Conservation (phyloP, 2,329 filamentous ascomycete genomes). For the Colletotrichum sp. region DNA sequence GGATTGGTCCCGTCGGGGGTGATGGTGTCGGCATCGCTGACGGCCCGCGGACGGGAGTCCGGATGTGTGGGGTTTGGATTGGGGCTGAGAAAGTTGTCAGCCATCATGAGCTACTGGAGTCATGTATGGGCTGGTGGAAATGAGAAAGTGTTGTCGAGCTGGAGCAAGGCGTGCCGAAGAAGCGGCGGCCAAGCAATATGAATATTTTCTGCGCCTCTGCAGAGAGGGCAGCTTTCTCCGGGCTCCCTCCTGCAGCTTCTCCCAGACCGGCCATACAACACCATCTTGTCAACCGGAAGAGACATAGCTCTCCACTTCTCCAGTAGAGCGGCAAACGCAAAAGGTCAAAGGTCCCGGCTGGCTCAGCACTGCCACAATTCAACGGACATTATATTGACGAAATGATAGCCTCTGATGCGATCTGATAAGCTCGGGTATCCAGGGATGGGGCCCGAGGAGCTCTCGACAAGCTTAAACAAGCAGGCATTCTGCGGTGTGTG, state of each 20-base stretch:
- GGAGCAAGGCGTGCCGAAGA: slow-evolving; percentile 16
- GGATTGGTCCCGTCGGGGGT: slow-evolving; percentile 19
- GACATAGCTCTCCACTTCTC: slow-evolving; percentile 8
- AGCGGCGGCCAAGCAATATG: slow-evolving; percentile 13
- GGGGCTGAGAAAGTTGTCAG: slow-evolving; percentile 10
- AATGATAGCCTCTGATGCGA: not conserved
- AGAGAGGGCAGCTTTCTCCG: slow-evolving; percentile 8
- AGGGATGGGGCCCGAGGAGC: not conserved
- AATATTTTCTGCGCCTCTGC: not conserved
- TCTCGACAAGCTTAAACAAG: slow-evolving; percentile 9
- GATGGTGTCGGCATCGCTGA: slow-evolving; percentile 20
- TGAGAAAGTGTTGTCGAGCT: slow-evolving; percentile 14
- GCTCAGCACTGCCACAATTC: slow-evolving; percentile 11
- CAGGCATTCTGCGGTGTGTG: slow-evolving; percentile 4
- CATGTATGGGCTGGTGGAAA: not conserved
- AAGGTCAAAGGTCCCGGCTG: not conserved
- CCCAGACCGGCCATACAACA: not conserved
- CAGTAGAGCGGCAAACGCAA: not conserved
- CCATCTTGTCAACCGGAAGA: not conserved
- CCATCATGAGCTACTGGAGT: not conserved
- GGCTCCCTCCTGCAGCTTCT: not conserved
- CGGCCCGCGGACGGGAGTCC: slow-evolving; percentile 9
- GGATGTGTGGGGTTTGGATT: slow-evolving; percentile 7
- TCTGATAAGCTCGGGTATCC: slow-evolving; percentile 11
- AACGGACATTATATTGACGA: not conserved